Evolutionary conservation across 345 rosid species (phyloP), one percentile per base, ranked within the genome.

Genomic region (Lepidium sativum): DNA sequence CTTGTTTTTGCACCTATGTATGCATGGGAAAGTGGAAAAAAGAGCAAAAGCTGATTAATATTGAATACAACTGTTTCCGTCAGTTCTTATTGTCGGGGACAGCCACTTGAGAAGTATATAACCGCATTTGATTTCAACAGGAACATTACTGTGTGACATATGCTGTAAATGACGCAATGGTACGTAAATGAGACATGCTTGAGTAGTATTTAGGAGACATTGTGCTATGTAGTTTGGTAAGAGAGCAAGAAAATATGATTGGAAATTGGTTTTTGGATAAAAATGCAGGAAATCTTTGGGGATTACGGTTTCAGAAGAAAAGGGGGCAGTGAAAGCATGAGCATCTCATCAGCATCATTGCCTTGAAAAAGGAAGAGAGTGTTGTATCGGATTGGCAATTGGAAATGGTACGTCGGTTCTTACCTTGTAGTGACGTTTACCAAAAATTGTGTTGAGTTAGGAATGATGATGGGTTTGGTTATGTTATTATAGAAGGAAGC

Each of bases 91-190:
- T 13, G 33, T 49, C 39, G 74, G 61, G 54, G 15, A 39, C 44
- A 27, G 31, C 8, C 21, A 13, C 11, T 39, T 33, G 43, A 50
- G 54, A 31, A 40, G 44, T 38, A 45, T 5, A 21, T 63, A 32
- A 25, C 15, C 1, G 15, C 55, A 21, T 47, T 58, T 34, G 39
- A 57, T 17, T 60, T 31, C 54, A 20, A 54, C 67, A 70, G 78
- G 78, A 74, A 68, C 74, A 74, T 41, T 88, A 88, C 74, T 94
- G 97, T 35, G 95, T 90, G 54, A 77, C 92, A 33, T 80, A 74
- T 74, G 97, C 95, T 63, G 84, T 94, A 74, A 86, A 86, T 74
- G 97, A 94, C 67, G 73, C 82, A 47, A 79, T 83, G 97, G 95
- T 88, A 88, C 43, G 95, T 77, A 41, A 14, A 58, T 39, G 65